These are phyloP conservation scores for Cantharellus cinnabarinus DNA, from an alignment of 768 basidiomycete species.

Conservation along the genomic window DNA sequence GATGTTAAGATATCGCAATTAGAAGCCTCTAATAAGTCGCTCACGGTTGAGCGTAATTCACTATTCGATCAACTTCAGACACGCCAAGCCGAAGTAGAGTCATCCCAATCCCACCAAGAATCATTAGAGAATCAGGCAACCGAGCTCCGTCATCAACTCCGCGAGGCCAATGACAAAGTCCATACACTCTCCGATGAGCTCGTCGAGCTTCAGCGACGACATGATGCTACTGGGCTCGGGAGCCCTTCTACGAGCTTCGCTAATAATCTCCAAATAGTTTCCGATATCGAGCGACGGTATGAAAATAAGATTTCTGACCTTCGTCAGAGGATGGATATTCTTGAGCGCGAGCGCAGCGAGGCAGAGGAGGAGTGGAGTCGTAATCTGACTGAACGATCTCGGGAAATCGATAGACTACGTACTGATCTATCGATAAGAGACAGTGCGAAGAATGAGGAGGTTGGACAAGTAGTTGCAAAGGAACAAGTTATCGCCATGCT, in stretches of 20 bases:
- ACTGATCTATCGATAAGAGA: slow-evolving; percentile 35
- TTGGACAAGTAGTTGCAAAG: slow-evolving; percentile 32
- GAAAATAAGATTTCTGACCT: slow-evolving; percentile 59
- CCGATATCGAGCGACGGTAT: slow-evolving; percentile 55
- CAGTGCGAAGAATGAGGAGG: slow-evolving; percentile 35
- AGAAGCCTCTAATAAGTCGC: slow-evolving; percentile 45
- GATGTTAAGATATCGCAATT: slow-evolving; percentile 44
- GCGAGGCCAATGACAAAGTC: slow-evolving; percentile 56
- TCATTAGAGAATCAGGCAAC: slow-evolving; percentile 54
- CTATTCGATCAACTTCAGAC: slow-evolving; percentile 77
- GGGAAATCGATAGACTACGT: slow-evolving; percentile 58
- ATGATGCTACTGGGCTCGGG: slow-evolving; percentile 17
- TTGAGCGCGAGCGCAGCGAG: slow-evolving; percentile 74
- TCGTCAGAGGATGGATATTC: slow-evolving; percentile 32
- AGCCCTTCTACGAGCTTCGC: slow-evolving; percentile 22
- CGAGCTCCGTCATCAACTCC: slow-evolving; percentile 72
- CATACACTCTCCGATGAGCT: slow-evolving; percentile 53
- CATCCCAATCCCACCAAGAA: slow-evolving; percentile 54
- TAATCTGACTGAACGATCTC: slow-evolving; percentile 57
- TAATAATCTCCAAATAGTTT: slow-evolving; percentile 17
- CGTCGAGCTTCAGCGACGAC: slow-evolving; percentile 22
- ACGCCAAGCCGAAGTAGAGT: slow-evolving; percentile 80
- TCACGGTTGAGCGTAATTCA: slow-evolving; percentile 52
- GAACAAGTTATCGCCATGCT: slow-evolving; percentile 21
- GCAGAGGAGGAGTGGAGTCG: slow-evolving; percentile 77